Conservation (phyloP, 2,329 filamentous ascomycete genomes). For the Fusarium nurragi region DNA sequence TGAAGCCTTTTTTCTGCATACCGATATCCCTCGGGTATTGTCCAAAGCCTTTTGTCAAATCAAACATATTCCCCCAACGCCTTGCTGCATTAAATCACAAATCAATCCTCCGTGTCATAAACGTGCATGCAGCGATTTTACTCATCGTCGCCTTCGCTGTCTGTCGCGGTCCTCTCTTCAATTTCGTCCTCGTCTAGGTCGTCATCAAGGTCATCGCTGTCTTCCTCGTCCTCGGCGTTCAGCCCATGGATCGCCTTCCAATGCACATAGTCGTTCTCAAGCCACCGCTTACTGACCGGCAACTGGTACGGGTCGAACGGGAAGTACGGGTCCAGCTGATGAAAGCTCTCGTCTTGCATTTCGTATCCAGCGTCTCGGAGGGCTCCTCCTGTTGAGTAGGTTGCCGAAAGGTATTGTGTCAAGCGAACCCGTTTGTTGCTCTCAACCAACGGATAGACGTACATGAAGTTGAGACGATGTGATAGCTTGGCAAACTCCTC, state of each 20-base stretch:
- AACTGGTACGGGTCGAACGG: conserved; percentile 97
- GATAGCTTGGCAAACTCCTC: conserved; percentile 90
- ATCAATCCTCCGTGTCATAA: conserved; percentile 7
- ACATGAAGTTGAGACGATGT: conserved; percentile 86
- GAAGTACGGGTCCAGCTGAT: conserved; percentile 93
- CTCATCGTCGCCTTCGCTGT: conserved; percentile 57
- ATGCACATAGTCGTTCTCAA: conserved; percentile 82
- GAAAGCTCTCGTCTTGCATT: conserved; percentile 75
- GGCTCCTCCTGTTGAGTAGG: conserved; percentile 64
- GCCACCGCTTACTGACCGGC: conserved; percentile 86
- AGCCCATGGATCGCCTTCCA: conserved; percentile 81
- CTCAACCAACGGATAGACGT: conserved; percentile 87
- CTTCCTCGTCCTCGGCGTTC: conserved; percentile 65
- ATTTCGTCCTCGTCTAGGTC: conserved; percentile 58
- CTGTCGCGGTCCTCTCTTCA: conserved; percentile 62
- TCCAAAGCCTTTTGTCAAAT: conserved; percentile 19
- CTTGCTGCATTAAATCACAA: conserved; percentile 32
- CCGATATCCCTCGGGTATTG: conserved; percentile 25
- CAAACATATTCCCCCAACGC: conserved; percentile 32
- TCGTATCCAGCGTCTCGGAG: conserved; percentile 60
- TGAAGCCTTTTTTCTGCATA: conserved; percentile 5
- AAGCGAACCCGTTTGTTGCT: conserved; percentile 90
- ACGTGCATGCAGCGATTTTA: conserved; percentile 24
- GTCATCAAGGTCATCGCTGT: conserved; percentile 63
- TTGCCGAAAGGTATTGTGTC: conserved; percentile 71